phyloP scores from a whole-genome alignment of 2,329 filamentous ascomycete genomes.

The Xylariaceae sp. region DNA sequence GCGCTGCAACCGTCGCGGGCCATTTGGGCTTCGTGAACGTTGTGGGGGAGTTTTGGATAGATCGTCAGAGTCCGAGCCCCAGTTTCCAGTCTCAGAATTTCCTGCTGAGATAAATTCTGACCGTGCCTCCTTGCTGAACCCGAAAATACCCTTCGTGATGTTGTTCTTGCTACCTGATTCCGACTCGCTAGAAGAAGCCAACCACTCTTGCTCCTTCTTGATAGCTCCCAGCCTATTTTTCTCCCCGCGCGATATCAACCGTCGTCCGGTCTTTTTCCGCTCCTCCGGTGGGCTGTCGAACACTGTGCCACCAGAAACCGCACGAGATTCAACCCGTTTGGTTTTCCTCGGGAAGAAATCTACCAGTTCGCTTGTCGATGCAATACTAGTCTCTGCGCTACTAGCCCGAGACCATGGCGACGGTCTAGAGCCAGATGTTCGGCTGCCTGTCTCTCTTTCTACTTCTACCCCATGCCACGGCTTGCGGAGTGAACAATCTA shows the following conservation, averaged over 20 bases:
- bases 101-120: conserved; percentile 34
- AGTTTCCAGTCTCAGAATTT: conserved; percentile 25
- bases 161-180: conserved; percentile 24
- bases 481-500: conserved; percentile 37
- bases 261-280: conserved; percentile 19
- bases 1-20: conserved; percentile 27
- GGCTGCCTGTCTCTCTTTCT: conserved; percentile 8
- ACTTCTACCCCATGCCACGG: conserved; percentile 31
- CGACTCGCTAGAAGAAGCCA: conserved; percentile 14
- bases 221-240: conserved; percentile 7
- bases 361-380: conserved; percentile 19
- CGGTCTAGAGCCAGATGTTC: conserved; percentile 13
- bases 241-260: conserved; percentile 15
- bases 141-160: conserved; percentile 8
- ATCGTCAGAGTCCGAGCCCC: conserved; percentile 31
- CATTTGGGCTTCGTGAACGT: conserved; percentile 29
- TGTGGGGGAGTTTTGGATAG: conserved; percentile 26
- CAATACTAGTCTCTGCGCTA: conserved; percentile 15
- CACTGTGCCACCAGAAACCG: conserved; percentile 8
- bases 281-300: conserved; percentile 20
- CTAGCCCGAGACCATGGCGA: conserved; percentile 12
- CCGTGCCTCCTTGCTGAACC: conserved; percentile 28
- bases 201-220: conserved; percentile 7
- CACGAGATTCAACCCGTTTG: conserved; percentile 17
- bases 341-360: conserved; percentile 23